These are phyloP conservation scores for Aaosphaeria pasadenensis DNA, from an alignment of 2,329 filamentous ascomycete species.

Conservation along the genomic window DNA sequence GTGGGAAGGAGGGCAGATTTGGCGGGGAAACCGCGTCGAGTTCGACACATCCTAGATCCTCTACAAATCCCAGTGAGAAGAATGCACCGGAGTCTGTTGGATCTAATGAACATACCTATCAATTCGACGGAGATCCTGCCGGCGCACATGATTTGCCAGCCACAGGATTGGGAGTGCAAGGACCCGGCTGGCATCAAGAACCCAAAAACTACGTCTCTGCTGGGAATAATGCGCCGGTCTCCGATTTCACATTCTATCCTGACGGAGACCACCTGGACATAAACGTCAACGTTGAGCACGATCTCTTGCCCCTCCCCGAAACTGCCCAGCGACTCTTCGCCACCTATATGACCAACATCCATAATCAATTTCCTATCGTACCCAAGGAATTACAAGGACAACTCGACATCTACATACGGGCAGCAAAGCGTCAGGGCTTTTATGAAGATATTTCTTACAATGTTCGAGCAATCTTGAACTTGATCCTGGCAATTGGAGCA, in stretches of 20 bases:
- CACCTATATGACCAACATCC: constrained; percentile 36
- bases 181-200: constrained; percentile 28
- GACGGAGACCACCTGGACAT: constrained; percentile 28
- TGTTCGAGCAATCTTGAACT: constrained; percentile 40
- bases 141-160: constrained; percentile 23
- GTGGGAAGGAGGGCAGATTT: background rate
- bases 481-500: constrained; percentile 43
- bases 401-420: constrained; percentile 8
- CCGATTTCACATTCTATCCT: constrained; percentile 32
- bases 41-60: background rate
- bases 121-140: constrained; percentile 26
- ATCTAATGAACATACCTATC: constrained; percentile 18
- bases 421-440: constrained; percentile 3
- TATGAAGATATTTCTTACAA: constrained; percentile 11
- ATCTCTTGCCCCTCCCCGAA: constrained; percentile 27
- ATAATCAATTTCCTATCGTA: constrained; percentile 30
- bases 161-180: constrained; percentile 33
- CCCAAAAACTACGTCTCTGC: background rate
- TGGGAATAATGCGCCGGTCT: constrained; percentile 7
- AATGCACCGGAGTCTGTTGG: constrained; percentile 16
- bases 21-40: background rate
- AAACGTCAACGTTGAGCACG: constrained; percentile 19
- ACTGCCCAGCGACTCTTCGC: constrained; percentile 31
- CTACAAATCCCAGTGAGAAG: background rate
- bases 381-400: constrained; percentile 11